Evolutionary conservation across 2,329 filamentous ascomycete genomes (phyloP), one percentile per base, ranked within the genome.

Genomic region (Colletotrichum kahawae): DNA sequence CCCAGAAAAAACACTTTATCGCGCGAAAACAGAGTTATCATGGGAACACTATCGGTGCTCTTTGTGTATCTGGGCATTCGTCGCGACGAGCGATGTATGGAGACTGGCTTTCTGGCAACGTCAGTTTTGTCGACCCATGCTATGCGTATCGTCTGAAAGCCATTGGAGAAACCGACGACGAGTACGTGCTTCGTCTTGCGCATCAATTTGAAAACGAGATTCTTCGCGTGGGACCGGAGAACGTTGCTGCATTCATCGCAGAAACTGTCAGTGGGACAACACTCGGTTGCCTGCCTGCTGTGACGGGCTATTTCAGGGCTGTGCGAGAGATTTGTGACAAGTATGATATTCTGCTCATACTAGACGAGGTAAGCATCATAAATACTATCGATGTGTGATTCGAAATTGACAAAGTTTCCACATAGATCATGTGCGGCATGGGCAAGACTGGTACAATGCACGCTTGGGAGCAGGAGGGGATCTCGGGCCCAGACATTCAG

Each of bases 401-500:
- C 36, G 1, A 27, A 6, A 27, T 54, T 54, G 13, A 27, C 21
- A 3, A 27, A 27, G 51, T 6, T 54, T 14, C 7, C n/a, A 0
- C 51, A 2, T 54, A 36, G 57, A 62, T 62, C 10, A 95, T 95
- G 93, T 92, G 89, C 65, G 92, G 92, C 10, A 90, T 91, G 83
- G 92, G 92, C 5, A 87, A 92, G 4, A 88, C 87, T 0, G 92
- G 91, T 1, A 90, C 86, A 12, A 82, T 93, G 77, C 89, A 94
- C 82, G 90, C 91, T 1, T 93, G 90, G 89, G 57, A 62, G 18
- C 57, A 62, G 33, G 57, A 62, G 18, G 29, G 31, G n/a, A 62
- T 62, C 57, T 62, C 31, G 8, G 57, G 86, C 4, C 91, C 91
- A 0, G 91, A 92, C 79, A 85, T 93, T 9, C 87, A 90, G 79